A percentile compares a stretch with the other conserved stretches of the same genome.
phyloP scores from a whole-genome alignment of 2,329 filamentous ascomycete genomes.

The Sporothrix luriei region DNA sequence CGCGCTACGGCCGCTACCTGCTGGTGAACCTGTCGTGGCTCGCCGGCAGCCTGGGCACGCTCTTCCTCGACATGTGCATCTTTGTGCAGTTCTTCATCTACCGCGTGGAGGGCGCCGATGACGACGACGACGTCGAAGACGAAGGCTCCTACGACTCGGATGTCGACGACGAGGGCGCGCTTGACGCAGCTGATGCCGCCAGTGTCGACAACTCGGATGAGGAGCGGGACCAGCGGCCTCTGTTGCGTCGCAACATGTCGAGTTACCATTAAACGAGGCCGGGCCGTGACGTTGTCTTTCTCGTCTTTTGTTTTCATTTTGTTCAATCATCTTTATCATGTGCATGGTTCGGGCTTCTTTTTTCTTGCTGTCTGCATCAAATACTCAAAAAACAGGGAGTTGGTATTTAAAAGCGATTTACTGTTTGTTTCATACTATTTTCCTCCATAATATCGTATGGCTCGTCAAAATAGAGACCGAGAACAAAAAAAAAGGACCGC shows the following conservation, averaged over 20 bases:
- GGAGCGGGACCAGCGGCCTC: conserved; percentile 47
- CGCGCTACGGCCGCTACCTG: conserved; percentile 77
- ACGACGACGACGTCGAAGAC: conserved; percentile 37
- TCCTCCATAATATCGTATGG: background rate
- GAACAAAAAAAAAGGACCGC: background rate
- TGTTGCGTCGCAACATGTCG: conserved; percentile 42
- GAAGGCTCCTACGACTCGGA: conserved; percentile 36
- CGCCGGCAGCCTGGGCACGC: conserved; percentile 82
- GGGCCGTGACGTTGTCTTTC: background rate
- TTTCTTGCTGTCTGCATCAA: background rate
- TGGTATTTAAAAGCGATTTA: conserved; percentile 26
- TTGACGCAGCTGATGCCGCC: conserved; percentile 32
- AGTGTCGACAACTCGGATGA: conserved; percentile 26
- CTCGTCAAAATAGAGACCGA: background rate
- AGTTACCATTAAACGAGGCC: conserved; percentile 27
- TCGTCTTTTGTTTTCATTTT: background rate
- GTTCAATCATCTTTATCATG: background rate
- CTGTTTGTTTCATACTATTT: background rate
- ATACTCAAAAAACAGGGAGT: background rate
- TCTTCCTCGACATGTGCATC: conserved; percentile 81
- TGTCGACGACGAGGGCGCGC: conserved; percentile 16
- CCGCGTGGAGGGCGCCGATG: conserved; percentile 44
- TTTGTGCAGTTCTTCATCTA: conserved; percentile 94
- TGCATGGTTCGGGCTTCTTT: background rate
- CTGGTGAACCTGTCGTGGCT: conserved; percentile 91